Percentiles rank a stretch among this genome's conserved stretches.
Conservation (phyloP, 1,284 basidiomycete genomes). For the Trichosporon coremiiforme region DNA sequence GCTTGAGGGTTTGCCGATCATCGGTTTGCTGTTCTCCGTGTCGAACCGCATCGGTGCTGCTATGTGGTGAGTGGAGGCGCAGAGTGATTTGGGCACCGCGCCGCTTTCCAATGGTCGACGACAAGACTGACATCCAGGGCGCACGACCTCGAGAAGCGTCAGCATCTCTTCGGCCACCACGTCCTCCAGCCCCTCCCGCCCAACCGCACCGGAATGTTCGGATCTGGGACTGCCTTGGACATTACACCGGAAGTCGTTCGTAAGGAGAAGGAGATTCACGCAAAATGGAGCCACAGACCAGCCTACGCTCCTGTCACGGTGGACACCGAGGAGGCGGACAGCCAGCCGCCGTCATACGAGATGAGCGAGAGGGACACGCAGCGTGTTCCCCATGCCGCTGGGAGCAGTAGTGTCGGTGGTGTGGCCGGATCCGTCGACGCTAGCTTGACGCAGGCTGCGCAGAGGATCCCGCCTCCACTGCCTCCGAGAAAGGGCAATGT, state of each 20-base stretch:
- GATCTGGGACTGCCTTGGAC: slow-evolving; percentile 44
- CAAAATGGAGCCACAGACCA: slow-evolving; percentile 25
- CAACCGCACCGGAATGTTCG: slow-evolving; percentile 45
- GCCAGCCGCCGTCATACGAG: background rate
- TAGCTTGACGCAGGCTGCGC: background rate
- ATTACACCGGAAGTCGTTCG: slow-evolving; percentile 44
- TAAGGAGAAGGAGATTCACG: slow-evolving; percentile 36
- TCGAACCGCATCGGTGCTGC: slow-evolving; percentile 84
- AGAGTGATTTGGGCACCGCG: background rate
- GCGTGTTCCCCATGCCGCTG: background rate
- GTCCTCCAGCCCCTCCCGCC: slow-evolving; percentile 53
- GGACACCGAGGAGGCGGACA: background rate
- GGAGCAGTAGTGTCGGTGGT: background rate
- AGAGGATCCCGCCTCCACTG: background rate
- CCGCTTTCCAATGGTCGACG: background rate
- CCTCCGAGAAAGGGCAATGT: slow-evolving; percentile 1
- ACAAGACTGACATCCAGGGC: slow-evolving; percentile 42
- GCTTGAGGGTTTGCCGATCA: slow-evolving; percentile 73
- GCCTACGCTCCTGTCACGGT: slow-evolving; percentile 8
- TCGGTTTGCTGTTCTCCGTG: slow-evolving; percentile 75
- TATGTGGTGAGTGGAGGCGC: slow-evolving; percentile 66
- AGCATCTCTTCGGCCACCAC: slow-evolving; percentile 64
- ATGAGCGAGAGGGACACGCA: background rate
- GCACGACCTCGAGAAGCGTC: slow-evolving; percentile 70
- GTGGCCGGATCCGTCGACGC: background rate